Conservation (phyloP, 1,284 basidiomycete species). For the Moesziomyces sp. region DNA sequence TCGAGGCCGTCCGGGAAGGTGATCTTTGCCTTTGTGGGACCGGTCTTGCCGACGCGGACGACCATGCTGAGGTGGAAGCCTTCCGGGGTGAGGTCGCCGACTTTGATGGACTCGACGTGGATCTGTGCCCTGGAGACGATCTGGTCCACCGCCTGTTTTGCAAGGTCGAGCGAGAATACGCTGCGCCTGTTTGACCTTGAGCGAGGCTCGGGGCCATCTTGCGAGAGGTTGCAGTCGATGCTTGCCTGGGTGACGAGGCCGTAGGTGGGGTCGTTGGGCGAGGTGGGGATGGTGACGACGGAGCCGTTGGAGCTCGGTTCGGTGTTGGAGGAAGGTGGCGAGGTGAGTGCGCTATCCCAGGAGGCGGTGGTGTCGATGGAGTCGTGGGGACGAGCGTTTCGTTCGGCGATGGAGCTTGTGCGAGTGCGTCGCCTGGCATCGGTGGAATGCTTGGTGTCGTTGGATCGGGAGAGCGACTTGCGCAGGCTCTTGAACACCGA, state of each 20-base stretch:
- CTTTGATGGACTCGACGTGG: slow-evolving; percentile 25
- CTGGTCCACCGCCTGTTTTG: slow-evolving; percentile 37
- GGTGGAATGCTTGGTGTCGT: slow-evolving; percentile 5
- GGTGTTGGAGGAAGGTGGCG: slow-evolving; percentile 9
- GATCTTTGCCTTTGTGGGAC: slow-evolving; percentile 48
- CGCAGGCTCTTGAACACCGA: slow-evolving; percentile 32
- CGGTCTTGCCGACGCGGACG: slow-evolving; percentile 32
- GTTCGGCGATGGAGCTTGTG: slow-evolving; percentile 2
- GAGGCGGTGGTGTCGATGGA: not conserved
- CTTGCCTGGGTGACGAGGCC: slow-evolving; percentile 11
- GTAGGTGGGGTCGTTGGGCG: not conserved
- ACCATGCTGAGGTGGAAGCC: slow-evolving; percentile 30
- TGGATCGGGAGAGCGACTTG: slow-evolving; percentile 23
- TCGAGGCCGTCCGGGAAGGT: slow-evolving; percentile 45
- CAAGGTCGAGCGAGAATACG: slow-evolving; percentile 29
- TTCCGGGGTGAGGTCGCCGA: slow-evolving; percentile 17
- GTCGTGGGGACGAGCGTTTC: not conserved
- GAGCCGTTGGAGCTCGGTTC: slow-evolving; percentile 4
- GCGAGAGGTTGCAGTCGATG: slow-evolving; percentile 5
- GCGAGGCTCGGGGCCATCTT: not conserved
- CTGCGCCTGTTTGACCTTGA: slow-evolving; percentile 5
- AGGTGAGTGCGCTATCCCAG: not conserved
- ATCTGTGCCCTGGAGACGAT: slow-evolving; percentile 39
- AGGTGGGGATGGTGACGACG: slow-evolving; percentile 6
- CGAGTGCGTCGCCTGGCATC: not conserved